These are phyloP conservation scores for Candida smagusa DNA, from an alignment of 1,139 yeast genomes.

Conservation along the genomic window DNA sequence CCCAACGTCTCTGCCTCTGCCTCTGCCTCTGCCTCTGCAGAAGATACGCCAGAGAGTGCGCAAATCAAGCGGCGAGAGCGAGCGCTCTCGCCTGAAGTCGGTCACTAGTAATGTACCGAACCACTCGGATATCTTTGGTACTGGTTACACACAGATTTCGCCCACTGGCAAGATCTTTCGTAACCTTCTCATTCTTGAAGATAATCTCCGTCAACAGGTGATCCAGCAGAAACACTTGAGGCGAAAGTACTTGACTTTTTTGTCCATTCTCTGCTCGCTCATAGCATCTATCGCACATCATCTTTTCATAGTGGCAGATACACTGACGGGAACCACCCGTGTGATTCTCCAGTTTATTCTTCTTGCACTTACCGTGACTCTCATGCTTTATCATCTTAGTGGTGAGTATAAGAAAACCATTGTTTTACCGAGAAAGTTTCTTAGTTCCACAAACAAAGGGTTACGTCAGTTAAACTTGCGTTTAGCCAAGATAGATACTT, in stretches of 20 bases:
- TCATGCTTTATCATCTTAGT: constrained; percentile 75
- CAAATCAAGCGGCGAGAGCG: constrained; percentile 16
- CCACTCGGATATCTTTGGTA: constrained; percentile 18
- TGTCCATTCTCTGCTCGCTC: constrained; percentile 48
- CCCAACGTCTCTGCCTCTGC: constrained; percentile 1
- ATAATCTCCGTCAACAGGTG: constrained; percentile 77
- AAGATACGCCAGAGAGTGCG: constrained; percentile 17
- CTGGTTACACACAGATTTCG: constrained; percentile 45
- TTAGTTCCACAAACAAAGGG: constrained; percentile 82
- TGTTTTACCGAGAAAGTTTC: constrained; percentile 73
- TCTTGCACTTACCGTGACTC: constrained; percentile 65
- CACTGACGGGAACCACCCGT: constrained; percentile 32
- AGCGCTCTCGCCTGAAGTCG: constrained; percentile 19
- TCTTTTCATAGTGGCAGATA: constrained; percentile 28
- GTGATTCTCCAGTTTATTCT: constrained; percentile 59
- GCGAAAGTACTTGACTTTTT: constrained; percentile 70
- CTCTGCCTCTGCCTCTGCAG: constrained; percentile 4
- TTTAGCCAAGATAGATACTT: constrained; percentile 64
- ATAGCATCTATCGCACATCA: constrained; percentile 43
- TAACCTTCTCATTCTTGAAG: constrained; percentile 79
- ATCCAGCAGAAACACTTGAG: constrained; percentile 66
- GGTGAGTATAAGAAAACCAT: constrained; percentile 89
- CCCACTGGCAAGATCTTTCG: constrained; percentile 74
- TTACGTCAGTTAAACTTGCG: constrained; percentile 77
- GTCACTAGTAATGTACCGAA: not conserved